A percentile compares a stretch with the other conserved stretches of the same genome.
Evolutionary conservation across 257 asterid species (phyloP).

Genomic region (Primulina eburnea): DNA sequence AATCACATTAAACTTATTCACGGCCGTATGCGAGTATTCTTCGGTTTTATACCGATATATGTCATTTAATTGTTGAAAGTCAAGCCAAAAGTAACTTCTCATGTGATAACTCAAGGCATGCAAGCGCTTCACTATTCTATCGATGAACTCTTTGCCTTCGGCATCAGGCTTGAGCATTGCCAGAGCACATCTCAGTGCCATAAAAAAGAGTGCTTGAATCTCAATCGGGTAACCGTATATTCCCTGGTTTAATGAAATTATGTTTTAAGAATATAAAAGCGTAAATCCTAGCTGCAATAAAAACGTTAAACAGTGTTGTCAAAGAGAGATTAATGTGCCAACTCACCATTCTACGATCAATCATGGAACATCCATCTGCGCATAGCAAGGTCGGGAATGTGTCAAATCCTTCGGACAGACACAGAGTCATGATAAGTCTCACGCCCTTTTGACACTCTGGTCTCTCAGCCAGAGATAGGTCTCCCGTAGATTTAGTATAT

Average conservation of each 20-base stretch:
- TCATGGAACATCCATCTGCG: conserved; percentile 84
- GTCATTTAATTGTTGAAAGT: conserved; percentile 67
- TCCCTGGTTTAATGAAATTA: conserved; percentile 44
- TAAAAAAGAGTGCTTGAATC: conserved; percentile 75
- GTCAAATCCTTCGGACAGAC: conserved; percentile 76
- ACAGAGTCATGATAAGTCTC: conserved; percentile 62
- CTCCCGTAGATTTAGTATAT: conserved; percentile 75
- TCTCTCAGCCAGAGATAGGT: conserved; percentile 56
- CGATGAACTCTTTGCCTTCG: conserved; percentile 62
- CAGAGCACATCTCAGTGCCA: conserved; percentile 67
- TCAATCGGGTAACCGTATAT: conserved; percentile 78
- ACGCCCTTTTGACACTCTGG: conserved; percentile 80
- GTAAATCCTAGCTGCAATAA: not conserved
- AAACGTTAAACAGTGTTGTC: not conserved
- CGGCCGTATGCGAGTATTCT: conserved; percentile 80
- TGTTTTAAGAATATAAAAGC: conserved; percentile 7
- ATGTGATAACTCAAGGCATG: conserved; percentile 75
- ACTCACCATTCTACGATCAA: conserved; percentile 77
- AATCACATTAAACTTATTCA: conserved; percentile 69
- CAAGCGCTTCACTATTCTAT: conserved; percentile 67
- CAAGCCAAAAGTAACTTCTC: conserved; percentile 78
- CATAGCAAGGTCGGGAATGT: conserved; percentile 76
- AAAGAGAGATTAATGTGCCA: conserved; percentile 22
- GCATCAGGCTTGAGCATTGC: conserved; percentile 58
- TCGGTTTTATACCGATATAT: conserved; percentile 72